Base-by-base conservation (phyloP, 2,329 filamentous ascomycete genomes). In the Aspergillus unguis region DNA sequence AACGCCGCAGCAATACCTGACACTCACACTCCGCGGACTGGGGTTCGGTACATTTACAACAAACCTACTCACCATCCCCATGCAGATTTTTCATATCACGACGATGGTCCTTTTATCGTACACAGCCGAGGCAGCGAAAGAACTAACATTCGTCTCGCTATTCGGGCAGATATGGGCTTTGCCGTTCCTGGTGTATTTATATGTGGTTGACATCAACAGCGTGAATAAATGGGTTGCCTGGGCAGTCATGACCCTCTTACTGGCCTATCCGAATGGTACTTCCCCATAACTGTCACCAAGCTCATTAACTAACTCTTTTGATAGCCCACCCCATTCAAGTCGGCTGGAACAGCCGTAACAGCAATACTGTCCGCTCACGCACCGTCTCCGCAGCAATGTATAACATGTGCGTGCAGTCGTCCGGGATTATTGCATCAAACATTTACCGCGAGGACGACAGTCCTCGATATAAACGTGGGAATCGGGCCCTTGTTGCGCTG, bases 1-100 rank as follows among this genome's bases (percentile, higher is more conserved):
- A 0, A 69, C 71, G 1, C 67, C 67, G 5, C 62, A 62, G 1
- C 64, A 51, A 44, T 75, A 75, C 31, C 65, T 75, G 46, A 74
- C 70, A 11, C 59, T 75, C 10, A 61, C 72, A 32, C 61, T 80
- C 1, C 80, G 78, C 56, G 73, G 79, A 2, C 70, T 85, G 3
- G 82, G 76, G 9, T 85, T 85, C 67, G 69, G 68, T 43, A 82
- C 81, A 1, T 81, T 87, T 62, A 69, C 81, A 27, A 80, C 79
- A 26, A 87, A 86, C 58, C 72, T 88, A 55, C 75, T 87, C 17
- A 82, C 82, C 1, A 85, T 86, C n/a, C 82, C 82, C 0, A 50
- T 37, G 6, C 40, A 50, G 32, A 45, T 53, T 2, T n/a, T 53
- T 4, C 46, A 53, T 6, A 58, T 60, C 33, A 46, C 57, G 11